Conservation (phyloP, 2,329 filamentous ascomycete genomes). For the Trichoderma gracile region DNA sequence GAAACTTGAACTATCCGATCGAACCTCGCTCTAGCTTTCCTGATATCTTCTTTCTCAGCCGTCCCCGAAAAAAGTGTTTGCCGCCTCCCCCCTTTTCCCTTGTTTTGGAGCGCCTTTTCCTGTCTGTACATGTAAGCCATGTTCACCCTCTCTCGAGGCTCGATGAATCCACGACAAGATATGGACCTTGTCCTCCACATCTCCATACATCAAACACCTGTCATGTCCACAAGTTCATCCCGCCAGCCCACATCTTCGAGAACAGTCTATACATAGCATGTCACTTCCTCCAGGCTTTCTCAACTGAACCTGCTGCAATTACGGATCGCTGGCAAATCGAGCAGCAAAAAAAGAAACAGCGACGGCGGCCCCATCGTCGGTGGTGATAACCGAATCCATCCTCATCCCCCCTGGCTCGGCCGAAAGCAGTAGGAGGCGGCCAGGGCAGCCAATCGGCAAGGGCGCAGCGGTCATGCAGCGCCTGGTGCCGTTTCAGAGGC, state of each 20-base stretch:
- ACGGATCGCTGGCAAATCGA: slow-evolving; percentile 21
- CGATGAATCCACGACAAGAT: no score
- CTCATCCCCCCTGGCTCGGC: background rate
- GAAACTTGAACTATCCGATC: no score
- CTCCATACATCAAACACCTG: background rate
- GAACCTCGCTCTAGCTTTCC: background rate
- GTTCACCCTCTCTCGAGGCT: background rate
- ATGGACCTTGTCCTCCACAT: no score
- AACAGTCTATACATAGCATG: background rate
- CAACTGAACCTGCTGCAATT: slow-evolving; percentile 25
- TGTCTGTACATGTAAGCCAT: background rate
- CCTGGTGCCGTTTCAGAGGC: slow-evolving; percentile 24
- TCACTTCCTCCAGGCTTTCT: background rate
- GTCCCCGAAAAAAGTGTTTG: background rate
- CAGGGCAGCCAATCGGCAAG: slow-evolving; percentile 20
- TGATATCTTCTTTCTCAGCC: background rate
- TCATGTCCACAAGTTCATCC: background rate
- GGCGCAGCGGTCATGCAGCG: slow-evolving; percentile 14
- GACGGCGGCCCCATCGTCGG: slow-evolving; percentile 12
- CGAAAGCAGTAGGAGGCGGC: background rate
- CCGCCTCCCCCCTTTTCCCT: background rate
- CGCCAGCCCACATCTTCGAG: slow-evolving; percentile 20
- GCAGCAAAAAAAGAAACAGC: no score
- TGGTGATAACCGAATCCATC: slow-evolving; percentile 25
- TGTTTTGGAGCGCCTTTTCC: background rate